Conservation (phyloP, 495 filamentous ascomycete genomes). For the Hypoxylon intermedium region DNA sequence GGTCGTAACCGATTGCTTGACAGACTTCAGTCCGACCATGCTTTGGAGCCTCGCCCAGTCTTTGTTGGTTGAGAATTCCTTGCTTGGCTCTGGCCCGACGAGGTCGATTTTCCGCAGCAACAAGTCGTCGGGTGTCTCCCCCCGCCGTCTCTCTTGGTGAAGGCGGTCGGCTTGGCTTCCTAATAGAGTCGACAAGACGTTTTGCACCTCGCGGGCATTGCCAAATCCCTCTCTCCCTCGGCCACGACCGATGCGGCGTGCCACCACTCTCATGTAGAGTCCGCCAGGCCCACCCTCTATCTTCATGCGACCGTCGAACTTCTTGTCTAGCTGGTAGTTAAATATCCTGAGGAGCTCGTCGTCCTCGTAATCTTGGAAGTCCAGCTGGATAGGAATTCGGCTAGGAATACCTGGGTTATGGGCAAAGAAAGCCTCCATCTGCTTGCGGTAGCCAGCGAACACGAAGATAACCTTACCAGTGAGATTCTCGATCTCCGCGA, state of each 20-base stretch:
- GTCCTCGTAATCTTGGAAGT: constrained; percentile 75
- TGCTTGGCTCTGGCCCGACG: constrained; percentile 69
- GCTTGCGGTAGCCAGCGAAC: constrained; percentile 75
- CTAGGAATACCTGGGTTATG: constrained; percentile 80
- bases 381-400: constrained; percentile 69
- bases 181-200: constrained; percentile 59
- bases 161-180: constrained; percentile 67
- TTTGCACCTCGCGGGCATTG: constrained; percentile 74
- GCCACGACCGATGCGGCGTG: constrained; percentile 65
- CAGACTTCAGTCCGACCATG: constrained; percentile 65
- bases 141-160: constrained; percentile 39
- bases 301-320: constrained; percentile 61
- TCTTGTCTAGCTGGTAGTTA: constrained; percentile 59
- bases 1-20: constrained; percentile 66
- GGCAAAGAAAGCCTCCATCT: constrained; percentile 82
- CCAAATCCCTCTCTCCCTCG: constrained; percentile 74
- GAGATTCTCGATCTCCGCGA: constrained; percentile 77
- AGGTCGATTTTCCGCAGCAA: constrained; percentile 66
- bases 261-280: constrained; percentile 69
- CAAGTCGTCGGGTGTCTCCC: constrained; percentile 53
- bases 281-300: constrained; percentile 66
- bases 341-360: constrained; percentile 69
- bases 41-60: constrained; percentile 67
- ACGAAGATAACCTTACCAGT: constrained; percentile 79
- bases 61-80: constrained; percentile 53